A percentile compares a stretch with the other conserved stretches of the same genome.
These are phyloP conservation scores for Lolium multiflorum DNA, from an alignment of 176 grass and related monocot genomes.

Conservation along the genomic window DNA sequence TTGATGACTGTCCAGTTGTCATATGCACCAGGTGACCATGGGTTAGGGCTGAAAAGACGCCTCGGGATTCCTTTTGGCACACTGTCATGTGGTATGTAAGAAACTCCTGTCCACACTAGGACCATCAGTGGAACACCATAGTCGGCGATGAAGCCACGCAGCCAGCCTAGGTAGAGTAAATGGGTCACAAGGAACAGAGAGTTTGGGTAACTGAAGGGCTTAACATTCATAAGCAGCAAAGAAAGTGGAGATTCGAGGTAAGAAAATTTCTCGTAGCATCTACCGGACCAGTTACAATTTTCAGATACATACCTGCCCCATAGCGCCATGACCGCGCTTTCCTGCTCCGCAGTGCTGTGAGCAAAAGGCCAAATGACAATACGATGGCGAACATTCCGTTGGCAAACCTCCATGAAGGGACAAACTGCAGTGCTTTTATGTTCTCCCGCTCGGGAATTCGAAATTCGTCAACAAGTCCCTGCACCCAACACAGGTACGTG, in stretches of 20 bases:
- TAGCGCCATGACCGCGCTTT: slow-evolving; percentile 99
- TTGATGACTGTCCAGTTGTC: slow-evolving; percentile 94
- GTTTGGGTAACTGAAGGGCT: not conserved
- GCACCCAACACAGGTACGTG: slow-evolving; percentile 26
- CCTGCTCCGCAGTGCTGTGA: slow-evolving; percentile 89
- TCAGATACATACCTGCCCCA: slow-evolving; percentile 62
- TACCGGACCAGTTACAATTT: not conserved
- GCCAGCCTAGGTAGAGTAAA: slow-evolving; percentile 64
- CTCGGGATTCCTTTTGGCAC: slow-evolving; percentile 89
- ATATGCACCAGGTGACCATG: slow-evolving; percentile 98
- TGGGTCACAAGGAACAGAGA: slow-evolving; percentile 23
- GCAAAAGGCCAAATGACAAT: slow-evolving; percentile 90
- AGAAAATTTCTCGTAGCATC: slow-evolving; percentile 7
- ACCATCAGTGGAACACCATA: slow-evolving; percentile 99
- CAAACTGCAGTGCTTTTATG: slow-evolving; percentile 58
- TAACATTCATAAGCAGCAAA: slow-evolving; percentile 26
- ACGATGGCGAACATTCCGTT: slow-evolving; percentile 97
- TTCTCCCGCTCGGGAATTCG: slow-evolving; percentile 77
- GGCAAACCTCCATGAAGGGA: slow-evolving; percentile 85
- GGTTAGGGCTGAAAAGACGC: slow-evolving; percentile 96
- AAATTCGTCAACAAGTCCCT: slow-evolving; percentile 96
- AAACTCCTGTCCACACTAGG: slow-evolving; percentile 94
- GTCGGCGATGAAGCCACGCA: slow-evolving; percentile 88
- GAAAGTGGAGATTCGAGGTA: not conserved
- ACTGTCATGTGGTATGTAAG: slow-evolving; percentile 73